A percentile compares a stretch with the other conserved stretches of the same genome.
Conservation (phyloP, 164 flowering plant species). For the Annona squamosa region DNA sequence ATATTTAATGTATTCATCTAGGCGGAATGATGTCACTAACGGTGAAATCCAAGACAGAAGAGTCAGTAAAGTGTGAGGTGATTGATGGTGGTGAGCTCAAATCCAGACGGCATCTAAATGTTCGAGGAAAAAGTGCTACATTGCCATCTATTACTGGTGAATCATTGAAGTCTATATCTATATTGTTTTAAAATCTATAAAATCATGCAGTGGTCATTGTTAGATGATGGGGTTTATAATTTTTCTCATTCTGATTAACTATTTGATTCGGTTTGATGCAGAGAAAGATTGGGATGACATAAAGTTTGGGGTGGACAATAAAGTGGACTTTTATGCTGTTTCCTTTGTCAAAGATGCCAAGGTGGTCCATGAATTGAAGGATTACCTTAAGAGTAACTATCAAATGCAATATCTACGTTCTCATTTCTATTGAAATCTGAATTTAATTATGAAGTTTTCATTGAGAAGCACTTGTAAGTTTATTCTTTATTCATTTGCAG, state of each 20-base stretch:
- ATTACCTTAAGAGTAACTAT: conserved; percentile 58
- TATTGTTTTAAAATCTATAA: neutral
- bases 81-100: conserved; percentile 97
- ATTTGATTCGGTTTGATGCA: conserved; percentile 28
- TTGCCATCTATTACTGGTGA: conserved; percentile 41
- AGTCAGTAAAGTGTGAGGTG: conserved; percentile 89
- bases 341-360: conserved; percentile 94
- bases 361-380: conserved; percentile 85
- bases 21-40: conserved; percentile 97
- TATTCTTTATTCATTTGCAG: conserved; percentile 30
- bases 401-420: neutral
- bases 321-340: conserved; percentile 92
- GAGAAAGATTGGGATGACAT: conserved; percentile 39
- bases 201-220: neutral
- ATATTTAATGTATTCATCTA: conserved; percentile 16
- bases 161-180: neutral
- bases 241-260: conserved; percentile 5
- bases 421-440: neutral
- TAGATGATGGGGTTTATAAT: neutral
- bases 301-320: conserved; percentile 86
- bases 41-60: conserved; percentile 87
- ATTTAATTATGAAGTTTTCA: neutral
- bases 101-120: conserved; percentile 93
- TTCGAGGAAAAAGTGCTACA: conserved; percentile 98
- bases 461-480: neutral